Base-by-base conservation (phyloP, 768 basidiomycete species). In the Leucocoprinus leucothites region DNA sequence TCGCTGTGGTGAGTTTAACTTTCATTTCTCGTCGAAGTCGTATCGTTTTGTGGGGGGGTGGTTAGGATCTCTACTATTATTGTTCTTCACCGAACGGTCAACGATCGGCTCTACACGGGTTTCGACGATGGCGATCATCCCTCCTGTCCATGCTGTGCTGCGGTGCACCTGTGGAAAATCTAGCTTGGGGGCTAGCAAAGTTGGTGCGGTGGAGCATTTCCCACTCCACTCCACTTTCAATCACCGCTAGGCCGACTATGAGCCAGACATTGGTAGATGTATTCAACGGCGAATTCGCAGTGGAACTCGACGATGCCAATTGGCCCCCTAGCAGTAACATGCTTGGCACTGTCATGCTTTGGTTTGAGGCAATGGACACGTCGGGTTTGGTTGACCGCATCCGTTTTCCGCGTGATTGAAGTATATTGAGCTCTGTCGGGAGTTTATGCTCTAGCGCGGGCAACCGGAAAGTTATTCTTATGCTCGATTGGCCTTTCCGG, bases 1-100 rank as follows among this genome's bases (percentile, higher is more conserved):
- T 91, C 22, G 83, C 85, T 3, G 85, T 90, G 63, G 89, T 89
- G 62, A 71, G 86, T 82, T 5, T n/a, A 36, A 47, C 28, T 53
- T 28, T 18, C 54, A 45, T 63, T 41, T 48, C 34, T 52, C 48
- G 26, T 24, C 9, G 46, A 54, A 31, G 18, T 26, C 31, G 19
- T 46, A 16, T 40, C 48, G 34, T 55, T 25, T 3, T 42, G 40
- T 45, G 31, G n/a, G 31, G 6, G 31, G 31, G 28, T 57, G 52
- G 26, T 22, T 50, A 38, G 38, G 16, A 9, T n/a, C 16, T 13
- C 16, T 31, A 11, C 31, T 31, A 31, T 18, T 47, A 24, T 52
- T 52, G n/a, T 52, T 31, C 11, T 52, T 43, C 21, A n/a, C 28
- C 9, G 24, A 14, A 7, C 24, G 2, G 13, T 14, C 16, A 25